These are phyloP conservation scores for Colletotrichum lini DNA, from an alignment of 2,329 filamentous ascomycete genomes.

Conservation along the genomic window DNA sequence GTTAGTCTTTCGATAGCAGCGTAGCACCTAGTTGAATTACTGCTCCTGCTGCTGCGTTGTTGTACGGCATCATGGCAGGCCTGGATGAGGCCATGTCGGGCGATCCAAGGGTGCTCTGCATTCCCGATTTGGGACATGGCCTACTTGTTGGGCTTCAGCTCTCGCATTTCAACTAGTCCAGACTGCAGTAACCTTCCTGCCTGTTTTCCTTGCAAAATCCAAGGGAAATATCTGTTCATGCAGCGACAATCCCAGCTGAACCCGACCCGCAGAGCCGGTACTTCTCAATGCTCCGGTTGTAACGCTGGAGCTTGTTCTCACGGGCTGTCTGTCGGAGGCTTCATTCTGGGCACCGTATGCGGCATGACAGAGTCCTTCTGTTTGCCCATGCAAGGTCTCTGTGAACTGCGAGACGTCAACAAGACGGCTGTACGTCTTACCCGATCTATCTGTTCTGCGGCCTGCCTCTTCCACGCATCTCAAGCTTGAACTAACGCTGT, in stretches of 20 bases:
- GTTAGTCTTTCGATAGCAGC: conserved; percentile 21
- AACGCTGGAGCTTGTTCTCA: not conserved
- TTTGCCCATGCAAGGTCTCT: not conserved
- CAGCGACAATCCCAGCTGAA: not conserved
- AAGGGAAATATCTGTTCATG: not conserved
- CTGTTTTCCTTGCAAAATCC: not conserved
- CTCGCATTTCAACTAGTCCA: not conserved
- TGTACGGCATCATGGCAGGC: conserved; percentile 18
- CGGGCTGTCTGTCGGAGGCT: not conserved
- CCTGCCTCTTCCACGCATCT: not conserved
- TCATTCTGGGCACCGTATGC: too few relatives aligned
- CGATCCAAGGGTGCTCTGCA: not conserved
- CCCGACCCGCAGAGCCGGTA: conserved; percentile 6
- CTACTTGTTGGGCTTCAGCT: not conserved
- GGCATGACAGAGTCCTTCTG: too few relatives aligned
- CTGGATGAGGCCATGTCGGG: conserved; percentile 16
- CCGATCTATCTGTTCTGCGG: too few relatives aligned
- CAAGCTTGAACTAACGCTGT: not conserved
- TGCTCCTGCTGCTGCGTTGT: conserved; percentile 5
- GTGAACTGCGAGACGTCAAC: not conserved
- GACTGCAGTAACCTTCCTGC: conserved; percentile 2
- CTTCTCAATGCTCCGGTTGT: not conserved
- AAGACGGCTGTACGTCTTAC: not conserved
- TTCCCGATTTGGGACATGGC: conserved; percentile 3
- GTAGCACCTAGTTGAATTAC: conserved; percentile 1